Base-by-base conservation (phyloP, 805 yeast genomes). In the Metschnikowia aberdeeniae region DNA sequence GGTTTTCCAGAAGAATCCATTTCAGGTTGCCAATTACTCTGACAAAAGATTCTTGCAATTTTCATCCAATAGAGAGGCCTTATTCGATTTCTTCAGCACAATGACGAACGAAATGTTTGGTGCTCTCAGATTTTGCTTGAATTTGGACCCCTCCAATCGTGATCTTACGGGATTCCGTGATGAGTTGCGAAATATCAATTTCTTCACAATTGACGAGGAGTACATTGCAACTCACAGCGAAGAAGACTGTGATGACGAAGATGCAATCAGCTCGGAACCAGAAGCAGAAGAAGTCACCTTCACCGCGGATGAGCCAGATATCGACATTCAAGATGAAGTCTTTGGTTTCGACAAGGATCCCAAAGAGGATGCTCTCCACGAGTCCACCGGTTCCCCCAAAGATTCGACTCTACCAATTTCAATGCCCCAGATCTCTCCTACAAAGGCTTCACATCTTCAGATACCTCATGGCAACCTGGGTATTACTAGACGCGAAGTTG, bases 1-100 rank as follows among this genome's bases (percentile, higher is more conserved):
- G 44, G 85, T 89, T n/a, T 89, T 89, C 68, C 93, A 86, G 42
- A 84, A 88, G 58, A 85, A 86, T 61, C 97, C 97, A 2, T 89
- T 89, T 64, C 80, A 78, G 52, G 82, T 83, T 12, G 96, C 96
- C 5, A 80, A 83, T 54, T 81, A 82, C 57, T 73, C 82, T 12
- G 97, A 89, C 66, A 86, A 86, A 59, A 69, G 90, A 41, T 90
- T 89, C 63, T 68, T 86, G 56, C 90, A 88, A 65, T 90, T 86
- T 70, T 90, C 92, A 10, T 78, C 84, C 29, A 86, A 87, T 57
- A 78, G 97, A 54, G 97, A 92, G 63, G 85, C 95, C 1, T 70
- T 92, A 38, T 89, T 89, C 66, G 98, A 92, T 66, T 86, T 89
- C 34, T 92, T 90, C 62, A 89, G 96, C 13, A 72, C 89, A 4